Evolutionary conservation across 495 filamentous ascomycete species (phyloP).

Genomic region (Achaetomiella virescens): DNA sequence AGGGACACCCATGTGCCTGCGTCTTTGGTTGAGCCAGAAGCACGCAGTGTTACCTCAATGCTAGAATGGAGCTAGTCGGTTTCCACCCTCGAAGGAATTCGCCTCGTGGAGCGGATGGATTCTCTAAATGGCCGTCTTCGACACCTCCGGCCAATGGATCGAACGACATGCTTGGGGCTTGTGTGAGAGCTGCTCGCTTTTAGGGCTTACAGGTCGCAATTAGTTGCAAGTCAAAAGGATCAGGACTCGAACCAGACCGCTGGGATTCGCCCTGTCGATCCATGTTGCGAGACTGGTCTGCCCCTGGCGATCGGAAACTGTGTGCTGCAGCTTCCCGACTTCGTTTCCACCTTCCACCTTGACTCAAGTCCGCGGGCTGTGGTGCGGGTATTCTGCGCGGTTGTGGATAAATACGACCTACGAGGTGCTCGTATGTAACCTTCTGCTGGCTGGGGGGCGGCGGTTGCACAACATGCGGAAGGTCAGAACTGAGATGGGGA

Average conservation of each 20-base stretch:
- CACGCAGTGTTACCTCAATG: not conserved
- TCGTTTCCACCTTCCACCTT: not conserved
- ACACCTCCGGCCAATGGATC: too few species aligned
- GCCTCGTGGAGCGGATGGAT: not conserved
- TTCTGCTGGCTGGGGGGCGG: too few species aligned
- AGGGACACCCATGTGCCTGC: conserved; percentile 5
- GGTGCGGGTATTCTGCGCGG: too few species aligned
- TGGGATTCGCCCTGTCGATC: not conserved
- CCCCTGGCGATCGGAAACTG: conserved; percentile 1
- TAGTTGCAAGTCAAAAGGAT: too few species aligned
- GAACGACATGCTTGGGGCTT: too few species aligned
- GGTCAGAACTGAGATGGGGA: too few species aligned
- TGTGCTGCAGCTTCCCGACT: not conserved
- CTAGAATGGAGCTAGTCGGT: not conserved
- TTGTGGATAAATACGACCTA: too few species aligned
- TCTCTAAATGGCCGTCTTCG: not conserved
- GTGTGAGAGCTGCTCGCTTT: too few species aligned
- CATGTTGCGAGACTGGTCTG: not conserved
- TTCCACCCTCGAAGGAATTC: not conserved
- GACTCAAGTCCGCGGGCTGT: too few species aligned
- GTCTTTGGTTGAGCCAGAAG: not conserved
- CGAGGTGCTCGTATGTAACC: too few species aligned
- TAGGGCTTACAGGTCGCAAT: too few species aligned
- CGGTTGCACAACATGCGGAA: too few species aligned
- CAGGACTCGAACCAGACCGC: not conserved